Conservation (phyloP, 1,284 basidiomycete species). For the Ganoderma lucidum region DNA sequence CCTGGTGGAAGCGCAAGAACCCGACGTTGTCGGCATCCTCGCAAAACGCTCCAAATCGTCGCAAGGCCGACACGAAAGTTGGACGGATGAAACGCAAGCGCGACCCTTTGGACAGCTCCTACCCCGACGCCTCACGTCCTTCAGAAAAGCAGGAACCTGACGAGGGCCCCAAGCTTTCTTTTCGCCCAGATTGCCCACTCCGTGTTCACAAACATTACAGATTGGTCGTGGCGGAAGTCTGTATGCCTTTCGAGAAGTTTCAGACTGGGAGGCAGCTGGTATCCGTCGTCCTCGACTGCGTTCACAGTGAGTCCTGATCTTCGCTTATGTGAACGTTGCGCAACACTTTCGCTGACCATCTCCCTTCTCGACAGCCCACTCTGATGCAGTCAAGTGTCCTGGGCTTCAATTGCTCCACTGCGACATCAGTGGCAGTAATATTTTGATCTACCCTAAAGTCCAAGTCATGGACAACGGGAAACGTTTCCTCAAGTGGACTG, state of each 20-base stretch:
- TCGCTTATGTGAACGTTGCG: too few relatives aligned
- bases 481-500: not conserved
- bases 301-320: not conserved
- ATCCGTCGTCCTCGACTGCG: constrained; percentile 5
- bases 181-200: not conserved
- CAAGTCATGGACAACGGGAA: not conserved
- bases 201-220: not conserved
- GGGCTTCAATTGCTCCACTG: not conserved
- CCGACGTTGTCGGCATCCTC: too few relatives aligned
- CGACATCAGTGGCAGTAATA: not conserved
- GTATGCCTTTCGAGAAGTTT: constrained; percentile 12
- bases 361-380: not conserved
- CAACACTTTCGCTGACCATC: not conserved
- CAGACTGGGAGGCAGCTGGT: constrained; percentile 1
- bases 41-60: too few relatives aligned
- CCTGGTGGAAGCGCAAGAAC: too few relatives aligned
- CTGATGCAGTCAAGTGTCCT: not conserved
- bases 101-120: too few relatives aligned
- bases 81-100: too few relatives aligned
- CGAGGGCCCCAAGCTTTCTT: not conserved
- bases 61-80: too few relatives aligned
- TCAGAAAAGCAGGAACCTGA: too few relatives aligned
- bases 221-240: constrained; percentile 13
- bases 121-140: too few relatives aligned
- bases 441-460: not conserved